Base-by-base conservation (phyloP, 148 eudicot genomes). In the Camellia japonica region DNA sequence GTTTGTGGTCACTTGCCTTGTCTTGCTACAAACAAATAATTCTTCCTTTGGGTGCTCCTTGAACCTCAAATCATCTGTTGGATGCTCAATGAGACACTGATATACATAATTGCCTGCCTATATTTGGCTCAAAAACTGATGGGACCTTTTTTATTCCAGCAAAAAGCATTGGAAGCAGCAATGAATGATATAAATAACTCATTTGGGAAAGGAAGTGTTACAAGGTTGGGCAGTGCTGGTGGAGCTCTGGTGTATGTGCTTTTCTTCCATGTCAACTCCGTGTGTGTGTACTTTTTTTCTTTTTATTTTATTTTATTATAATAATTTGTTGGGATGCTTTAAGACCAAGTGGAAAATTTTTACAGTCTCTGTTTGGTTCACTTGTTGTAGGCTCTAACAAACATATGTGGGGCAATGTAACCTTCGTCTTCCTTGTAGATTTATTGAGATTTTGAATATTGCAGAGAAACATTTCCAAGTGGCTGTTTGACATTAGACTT, bases 391-490 rank as follows among this genome's bases (percentile, higher is more conserved):
- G 70, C 52, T 77, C 49, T 65, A 49, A 65, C 69, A 42, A 64
- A 23, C 15, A 77, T 23, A 49, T 6, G 59, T 13, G 11, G 20
- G 46, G 61, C 69, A 46, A 63, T 76, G 56, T 51, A 6, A 46
- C 59, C 18, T 51, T 77, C 38, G 9, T 77, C 60, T 51, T 52
- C n/a, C 30, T 77, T 16, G 62, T 23, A 44, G 79, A 44, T 19
- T 7, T 49, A 68, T 69, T 70, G 16, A 71, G 51, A 42, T 56
- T 84, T 76, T 61, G 43, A 79, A 55, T 72, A 68, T 79, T 88
- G 83, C 85, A 95, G 98, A 81, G 98, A 95, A 90, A 95, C 98
- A 58, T 95, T 95, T 86, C 98, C 98, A 18, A 95, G 98, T 86
- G 98, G 98, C 66, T 93, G 97, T 85, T 86, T 95, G 88, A 90